Base-by-base conservation (phyloP, 306 rosid genomes). In the Oemleria cerasiformis region DNA sequence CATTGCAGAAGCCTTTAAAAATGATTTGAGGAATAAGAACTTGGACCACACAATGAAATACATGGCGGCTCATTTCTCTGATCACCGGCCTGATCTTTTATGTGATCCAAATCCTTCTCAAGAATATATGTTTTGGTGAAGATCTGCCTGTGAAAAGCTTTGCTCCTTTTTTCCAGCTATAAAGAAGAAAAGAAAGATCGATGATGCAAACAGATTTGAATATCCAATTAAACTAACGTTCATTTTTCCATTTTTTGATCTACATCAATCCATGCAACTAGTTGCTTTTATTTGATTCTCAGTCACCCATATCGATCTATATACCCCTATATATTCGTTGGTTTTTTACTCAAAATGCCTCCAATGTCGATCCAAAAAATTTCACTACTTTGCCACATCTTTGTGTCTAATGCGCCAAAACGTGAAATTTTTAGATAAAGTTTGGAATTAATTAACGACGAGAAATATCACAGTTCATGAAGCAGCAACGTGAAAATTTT, bases 1-100 rank as follows among this genome's bases (percentile, higher is more conserved):
- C 47, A 70, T 7, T 41, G 36, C 57, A 42, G 11, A 62, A 56
- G 56, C 66, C 77, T 60, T 61, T 75, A 73, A 76, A 76, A 30
- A 83, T 83, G 83, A 85, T 77, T 77, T 75, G 82, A 45, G 81
- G 86, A 77, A 83, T 84, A 77, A 79, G 87, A 81, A 88, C 83
- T 57, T 59, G 10, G 4, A 56, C 63, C 66, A 73, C 43, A 47
- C 75, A 67, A 71, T 73, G 77, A 67, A 80, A 53, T 5, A 25
- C 30, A 25, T 1, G 30, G 30, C 30, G 62, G 39, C 62, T 23
- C 62, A 56, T 13, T 17, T 23, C 39, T n/a, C n/a, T n/a, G n/a
- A n/a, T 23, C 38, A 23, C 4, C 17, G 16, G 40, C 55, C 55
- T 43, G 30, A 25, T 54, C 63, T 64, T 78, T 73, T 68, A 19